phyloP scores from a whole-genome alignment of 345 rosid genomes.

The Linum tenue region DNA sequence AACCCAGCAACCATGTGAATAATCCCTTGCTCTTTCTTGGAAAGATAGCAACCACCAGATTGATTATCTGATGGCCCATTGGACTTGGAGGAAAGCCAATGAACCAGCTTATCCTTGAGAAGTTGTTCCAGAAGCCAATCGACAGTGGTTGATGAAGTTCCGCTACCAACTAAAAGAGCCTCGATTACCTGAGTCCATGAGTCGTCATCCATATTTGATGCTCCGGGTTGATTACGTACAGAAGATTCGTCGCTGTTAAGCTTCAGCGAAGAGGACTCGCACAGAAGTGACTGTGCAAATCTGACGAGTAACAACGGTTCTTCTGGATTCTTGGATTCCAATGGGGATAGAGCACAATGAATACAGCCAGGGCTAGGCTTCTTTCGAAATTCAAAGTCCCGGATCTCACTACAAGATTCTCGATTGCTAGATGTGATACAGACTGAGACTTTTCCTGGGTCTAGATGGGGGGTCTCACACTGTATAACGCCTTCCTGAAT shows the following conservation, averaged over 20 bases:
- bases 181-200: constrained; percentile 54
- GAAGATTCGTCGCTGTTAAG: constrained; percentile 21
- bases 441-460: constrained; percentile 65
- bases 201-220: constrained; percentile 51
- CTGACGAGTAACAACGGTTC: constrained; percentile 60
- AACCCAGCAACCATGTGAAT: constrained; percentile 83
- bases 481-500: constrained; percentile 72
- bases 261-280: constrained; percentile 30
- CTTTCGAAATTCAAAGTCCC: constrained; percentile 62
- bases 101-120: constrained; percentile 68
- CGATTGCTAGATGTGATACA: constrained; percentile 65
- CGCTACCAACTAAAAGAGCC: constrained; percentile 44
- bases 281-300: constrained; percentile 65
- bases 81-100: constrained; percentile 65
- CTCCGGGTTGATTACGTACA: constrained; percentile 26
- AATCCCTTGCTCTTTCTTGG: constrained; percentile 87
- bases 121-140: constrained; percentile 84
- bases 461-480: constrained; percentile 66
- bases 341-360: constrained; percentile 22
- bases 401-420: constrained; percentile 63
- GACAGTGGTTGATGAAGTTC: constrained; percentile 43
- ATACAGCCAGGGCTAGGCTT: constrained; percentile 19
- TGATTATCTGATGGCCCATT: constrained; percentile 22
- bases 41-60: constrained; percentile 33
- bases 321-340: constrained; percentile 40